These are phyloP conservation scores for Botryotinia convoluta DNA, from an alignment of 2,329 filamentous ascomycete species.

Conservation along the genomic window DNA sequence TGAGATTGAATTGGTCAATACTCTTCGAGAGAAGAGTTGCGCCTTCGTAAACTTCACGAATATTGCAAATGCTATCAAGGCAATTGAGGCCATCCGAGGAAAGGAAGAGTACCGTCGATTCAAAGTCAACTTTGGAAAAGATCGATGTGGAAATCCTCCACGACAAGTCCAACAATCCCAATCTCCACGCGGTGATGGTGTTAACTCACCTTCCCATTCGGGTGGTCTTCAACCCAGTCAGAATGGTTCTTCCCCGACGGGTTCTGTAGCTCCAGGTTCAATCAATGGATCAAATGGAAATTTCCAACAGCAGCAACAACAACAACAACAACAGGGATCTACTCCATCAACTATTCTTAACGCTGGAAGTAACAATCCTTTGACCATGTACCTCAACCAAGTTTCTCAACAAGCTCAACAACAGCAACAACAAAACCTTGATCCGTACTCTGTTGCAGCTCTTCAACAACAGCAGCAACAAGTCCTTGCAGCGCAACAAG, in stretches of 20 bases:
- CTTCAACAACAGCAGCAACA: slow-evolving; percentile 66
- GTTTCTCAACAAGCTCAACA: slow-evolving; percentile 72
- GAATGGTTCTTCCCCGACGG: slow-evolving; percentile 37
- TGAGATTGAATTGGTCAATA: slow-evolving; percentile 96
- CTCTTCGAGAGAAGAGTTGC: slow-evolving; percentile 96
- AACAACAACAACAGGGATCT: slow-evolving; percentile 55
- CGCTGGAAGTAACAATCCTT: slow-evolving; percentile 74
- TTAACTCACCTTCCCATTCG: slow-evolving; percentile 51
- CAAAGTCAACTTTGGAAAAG: slow-evolving; percentile 99
- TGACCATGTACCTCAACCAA: slow-evolving; percentile 91
- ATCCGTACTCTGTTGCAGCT: slow-evolving; percentile 42
- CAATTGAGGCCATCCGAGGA: slow-evolving; percentile 90
- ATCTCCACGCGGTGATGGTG: slow-evolving; percentile 63
- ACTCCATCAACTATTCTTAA: slow-evolving; percentile 76
- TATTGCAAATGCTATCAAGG: slow-evolving; percentile 99
- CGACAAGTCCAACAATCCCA: slow-evolving; percentile 70
- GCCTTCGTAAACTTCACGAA: slow-evolving; percentile 99
- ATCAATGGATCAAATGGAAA: slow-evolving; percentile 38
- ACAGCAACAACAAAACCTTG: slow-evolving; percentile 50
- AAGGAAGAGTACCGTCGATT: slow-evolving; percentile 97
- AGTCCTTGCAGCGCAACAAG: slow-evolving; percentile 71
- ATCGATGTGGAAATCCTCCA: slow-evolving; percentile 93
- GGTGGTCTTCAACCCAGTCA: slow-evolving; percentile 37
- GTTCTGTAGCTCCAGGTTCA: slow-evolving; percentile 51
- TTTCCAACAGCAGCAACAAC: slow-evolving; percentile 34